Conservation (phyloP, 1,139 yeast genomes). For the Zygosaccharomyces sapae region DNA sequence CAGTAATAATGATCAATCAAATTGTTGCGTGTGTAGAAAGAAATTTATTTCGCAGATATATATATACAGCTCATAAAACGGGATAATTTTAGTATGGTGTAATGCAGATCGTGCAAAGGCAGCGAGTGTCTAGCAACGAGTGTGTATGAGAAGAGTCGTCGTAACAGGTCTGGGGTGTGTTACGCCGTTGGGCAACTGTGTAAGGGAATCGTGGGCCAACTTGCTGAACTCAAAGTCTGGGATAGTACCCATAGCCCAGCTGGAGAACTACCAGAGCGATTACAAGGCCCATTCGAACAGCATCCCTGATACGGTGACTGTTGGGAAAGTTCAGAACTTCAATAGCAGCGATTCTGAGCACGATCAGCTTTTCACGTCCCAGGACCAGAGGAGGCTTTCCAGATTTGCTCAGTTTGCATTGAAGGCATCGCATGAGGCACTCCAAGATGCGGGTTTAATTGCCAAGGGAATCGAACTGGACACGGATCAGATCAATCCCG, state of each 20-base stretch:
- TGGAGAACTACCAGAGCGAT: slow-evolving; percentile 50
- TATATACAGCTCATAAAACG: too few relatives aligned
- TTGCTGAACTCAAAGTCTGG: slow-evolving; percentile 51
- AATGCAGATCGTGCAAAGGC: too few relatives aligned
- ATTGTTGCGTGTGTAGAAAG: too few relatives aligned
- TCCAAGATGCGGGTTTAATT: slow-evolving; percentile 51
- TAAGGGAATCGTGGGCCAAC: slow-evolving; percentile 48
- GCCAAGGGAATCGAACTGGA: slow-evolving; percentile 15
- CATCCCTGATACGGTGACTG: slow-evolving; percentile 56
- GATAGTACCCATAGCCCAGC: slow-evolving; percentile 48
- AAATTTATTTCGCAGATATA: too few relatives aligned
- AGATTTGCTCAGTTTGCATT: slow-evolving; percentile 74
- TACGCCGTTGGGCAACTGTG: slow-evolving; percentile 81
- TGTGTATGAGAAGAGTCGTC: slow-evolving; percentile 56
- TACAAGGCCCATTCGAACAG: slow-evolving; percentile 32
- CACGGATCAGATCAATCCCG: slow-evolving; percentile 35
- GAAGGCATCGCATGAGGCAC: slow-evolving; percentile 73
- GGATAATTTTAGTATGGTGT: too few relatives aligned
- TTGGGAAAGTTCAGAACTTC: slow-evolving; percentile 42
- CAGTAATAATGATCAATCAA: too few relatives aligned
- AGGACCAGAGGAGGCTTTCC: slow-evolving; percentile 54
- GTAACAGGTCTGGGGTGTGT: slow-evolving; percentile 87
- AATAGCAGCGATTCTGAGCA: too few relatives aligned
- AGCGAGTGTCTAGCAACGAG: too few relatives aligned
- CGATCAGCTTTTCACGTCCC: slow-evolving; percentile 30